A percentile compares a stretch with the other conserved stretches of the same genome.
phyloP scores from a whole-genome alignment of 164 flowering plant species.

The Platanus orientalis region DNA sequence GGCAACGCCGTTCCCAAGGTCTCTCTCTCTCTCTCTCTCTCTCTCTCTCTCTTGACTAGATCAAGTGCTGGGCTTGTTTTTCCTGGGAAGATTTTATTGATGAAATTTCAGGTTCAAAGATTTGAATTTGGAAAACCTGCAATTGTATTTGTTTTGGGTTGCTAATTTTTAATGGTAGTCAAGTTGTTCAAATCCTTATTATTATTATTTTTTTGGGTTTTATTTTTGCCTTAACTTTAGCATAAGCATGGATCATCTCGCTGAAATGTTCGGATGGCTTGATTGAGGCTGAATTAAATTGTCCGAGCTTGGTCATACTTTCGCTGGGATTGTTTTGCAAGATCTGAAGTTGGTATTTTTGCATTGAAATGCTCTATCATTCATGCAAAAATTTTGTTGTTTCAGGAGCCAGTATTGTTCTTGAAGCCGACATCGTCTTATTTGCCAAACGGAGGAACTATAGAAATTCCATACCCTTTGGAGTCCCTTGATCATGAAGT shows the following conservation, averaged over 20 bases:
- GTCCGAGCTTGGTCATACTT: neutral
- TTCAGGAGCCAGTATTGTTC: slow-evolving; percentile 90
- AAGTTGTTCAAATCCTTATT: no score
- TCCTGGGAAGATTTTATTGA: no score
- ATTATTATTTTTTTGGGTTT: no score
- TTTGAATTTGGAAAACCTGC: neutral
- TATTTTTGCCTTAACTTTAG: neutral
- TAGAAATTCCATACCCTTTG: slow-evolving; percentile 70
- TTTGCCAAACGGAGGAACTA: slow-evolving; percentile 79
- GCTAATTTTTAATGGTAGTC: no score
- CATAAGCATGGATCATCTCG: neutral
- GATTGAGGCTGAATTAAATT: neutral
- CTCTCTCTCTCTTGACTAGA: neutral
- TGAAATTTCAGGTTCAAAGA: neutral
- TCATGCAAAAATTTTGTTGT: neutral
- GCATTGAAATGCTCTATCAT: neutral
- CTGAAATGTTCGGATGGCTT: neutral
- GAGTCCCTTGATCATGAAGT: slow-evolving; percentile 80
- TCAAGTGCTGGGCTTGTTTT: no score
- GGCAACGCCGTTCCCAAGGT: slow-evolving; percentile 98
- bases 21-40: slow-evolving; percentile 16
- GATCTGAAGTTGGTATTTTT: neutral
- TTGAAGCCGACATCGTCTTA: slow-evolving; percentile 95
- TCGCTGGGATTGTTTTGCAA: no score
- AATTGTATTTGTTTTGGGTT: no score